phyloP scores from a whole-genome alignment of 768 basidiomycete species.

The Boletus subparvulus region DNA sequence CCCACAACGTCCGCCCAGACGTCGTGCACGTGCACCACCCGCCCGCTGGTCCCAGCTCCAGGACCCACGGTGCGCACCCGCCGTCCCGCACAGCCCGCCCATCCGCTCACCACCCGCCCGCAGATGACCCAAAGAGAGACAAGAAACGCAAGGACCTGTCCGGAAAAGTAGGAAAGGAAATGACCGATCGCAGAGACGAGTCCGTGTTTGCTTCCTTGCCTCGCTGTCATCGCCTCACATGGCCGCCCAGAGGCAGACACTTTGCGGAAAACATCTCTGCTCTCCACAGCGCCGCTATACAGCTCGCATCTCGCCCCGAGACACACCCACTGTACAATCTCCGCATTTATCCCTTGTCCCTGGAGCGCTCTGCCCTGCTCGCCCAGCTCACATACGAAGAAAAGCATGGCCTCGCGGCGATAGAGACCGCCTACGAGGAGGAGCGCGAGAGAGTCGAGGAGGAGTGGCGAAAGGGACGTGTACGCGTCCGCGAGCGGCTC shows the following conservation, averaged over 20 bases:
- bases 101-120: slow-evolving; percentile 31
- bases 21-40: slow-evolving; percentile 40
- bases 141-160: slow-evolving; percentile 67
- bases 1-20: slow-evolving; percentile 42
- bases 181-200: slow-evolving; percentile 76
- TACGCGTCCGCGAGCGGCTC: slow-evolving; percentile 72
- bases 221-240: slow-evolving; percentile 13
- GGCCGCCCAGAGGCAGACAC: slow-evolving; percentile 51
- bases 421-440: slow-evolving; percentile 71
- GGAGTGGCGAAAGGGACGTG: slow-evolving; percentile 75
- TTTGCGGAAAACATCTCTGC: slow-evolving; percentile 61
- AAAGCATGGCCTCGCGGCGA: slow-evolving; percentile 62
- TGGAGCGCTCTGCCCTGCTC: slow-evolving; percentile 76
- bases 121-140: slow-evolving; percentile 55
- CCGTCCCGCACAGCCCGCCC: slow-evolving; percentile 1
- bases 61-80: slow-evolving; percentile 39
- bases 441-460: slow-evolving; percentile 80
- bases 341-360: slow-evolving; percentile 67
- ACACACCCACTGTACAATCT: slow-evolving; percentile 63
- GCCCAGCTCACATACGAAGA: slow-evolving; percentile 67
- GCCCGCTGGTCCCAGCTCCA: slow-evolving; percentile 43
- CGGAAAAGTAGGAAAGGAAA: slow-evolving; percentile 71
- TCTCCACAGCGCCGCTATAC: slow-evolving; percentile 57
- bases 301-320: slow-evolving; percentile 70
- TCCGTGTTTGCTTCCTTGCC: slow-evolving; percentile 35